phyloP scores from a whole-genome alignment of 257 asterid genomes.

The Avicennia marina region DNA sequence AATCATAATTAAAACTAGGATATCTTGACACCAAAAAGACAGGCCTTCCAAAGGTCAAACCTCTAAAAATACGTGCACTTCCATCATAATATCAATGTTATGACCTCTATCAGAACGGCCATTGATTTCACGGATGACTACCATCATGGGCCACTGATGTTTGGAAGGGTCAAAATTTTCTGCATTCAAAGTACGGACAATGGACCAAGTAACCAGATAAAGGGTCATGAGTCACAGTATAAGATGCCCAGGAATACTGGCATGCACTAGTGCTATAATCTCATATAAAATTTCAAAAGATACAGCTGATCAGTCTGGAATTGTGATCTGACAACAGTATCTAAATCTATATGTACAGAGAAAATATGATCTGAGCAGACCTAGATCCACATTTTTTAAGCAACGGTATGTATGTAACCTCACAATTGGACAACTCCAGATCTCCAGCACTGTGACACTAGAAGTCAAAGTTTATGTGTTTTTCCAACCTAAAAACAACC shows the following conservation, averaged over 20 bases:
- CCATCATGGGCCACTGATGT: too few species aligned
- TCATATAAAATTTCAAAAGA: not conserved
- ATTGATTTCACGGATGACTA: too few species aligned
- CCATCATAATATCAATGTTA: too few species aligned
- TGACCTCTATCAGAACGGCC: too few species aligned
- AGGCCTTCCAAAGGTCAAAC: too few species aligned
- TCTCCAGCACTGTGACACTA: constrained; percentile 10
- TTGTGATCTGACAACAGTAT: not conserved
- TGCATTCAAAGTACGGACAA: too few species aligned
- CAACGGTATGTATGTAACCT: not conserved
- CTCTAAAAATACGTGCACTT: too few species aligned
- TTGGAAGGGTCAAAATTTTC: too few species aligned
- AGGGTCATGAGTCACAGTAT: not conserved
- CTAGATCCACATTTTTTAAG: not conserved
- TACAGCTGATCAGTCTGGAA: not conserved
- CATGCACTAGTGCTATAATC: not conserved
- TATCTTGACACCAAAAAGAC: too few species aligned
- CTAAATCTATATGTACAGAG: constrained; percentile 2
- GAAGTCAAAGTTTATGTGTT: not conserved
- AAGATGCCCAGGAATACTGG: not conserved
- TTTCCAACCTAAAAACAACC: constrained; percentile 1
- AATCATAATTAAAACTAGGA: too few species aligned
- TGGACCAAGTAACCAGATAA: not conserved
- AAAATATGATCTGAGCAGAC: not conserved
- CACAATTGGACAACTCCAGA: not conserved